Evolutionary conservation across 352 stramenopile species (phyloP).

Genomic region (Globisporangium yorkense): DNA sequence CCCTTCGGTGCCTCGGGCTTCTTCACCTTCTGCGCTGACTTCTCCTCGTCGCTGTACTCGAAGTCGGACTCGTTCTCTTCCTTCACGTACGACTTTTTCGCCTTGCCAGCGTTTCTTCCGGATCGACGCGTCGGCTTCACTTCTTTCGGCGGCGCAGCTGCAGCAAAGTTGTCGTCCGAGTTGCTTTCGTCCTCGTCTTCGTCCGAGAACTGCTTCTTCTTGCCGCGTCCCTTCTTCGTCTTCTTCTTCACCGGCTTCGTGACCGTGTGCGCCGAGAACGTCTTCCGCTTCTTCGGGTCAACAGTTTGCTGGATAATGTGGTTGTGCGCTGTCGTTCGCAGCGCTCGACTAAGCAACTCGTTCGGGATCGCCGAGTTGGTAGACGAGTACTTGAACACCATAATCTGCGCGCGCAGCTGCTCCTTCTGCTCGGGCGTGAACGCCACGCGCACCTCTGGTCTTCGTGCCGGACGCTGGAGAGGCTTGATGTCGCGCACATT

Average conservation of each 20-base stretch:
- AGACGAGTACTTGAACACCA: slow-evolving; percentile 89
- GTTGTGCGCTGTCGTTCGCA: slow-evolving; percentile 59
- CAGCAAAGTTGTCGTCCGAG: slow-evolving; percentile 48
- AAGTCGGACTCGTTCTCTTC: slow-evolving; percentile 67
- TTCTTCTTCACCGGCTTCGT: slow-evolving; percentile 70
- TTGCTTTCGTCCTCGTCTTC: slow-evolving; percentile 77
- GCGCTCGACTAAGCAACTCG: slow-evolving; percentile 59
- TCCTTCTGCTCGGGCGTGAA: slow-evolving; percentile 86
- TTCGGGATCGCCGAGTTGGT: slow-evolving; percentile 73
- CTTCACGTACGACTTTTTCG: slow-evolving; percentile 83
- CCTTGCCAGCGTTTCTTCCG: slow-evolving; percentile 76
- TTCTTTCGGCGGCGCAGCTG: slow-evolving; percentile 30
- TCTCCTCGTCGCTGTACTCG: slow-evolving; percentile 69
- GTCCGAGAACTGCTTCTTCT: slow-evolving; percentile 66
- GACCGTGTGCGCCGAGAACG: slow-evolving; percentile 46
- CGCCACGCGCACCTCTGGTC: slow-evolving; percentile 39
- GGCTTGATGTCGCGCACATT: slow-evolving; percentile 53
- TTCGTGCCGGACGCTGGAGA: slow-evolving; percentile 33
- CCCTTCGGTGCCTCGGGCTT: slow-evolving; percentile 47
- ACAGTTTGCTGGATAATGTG: slow-evolving; percentile 39
- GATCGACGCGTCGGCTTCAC: slow-evolving; percentile 65
- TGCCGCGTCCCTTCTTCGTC: slow-evolving; percentile 42
- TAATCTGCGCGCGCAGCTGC: slow-evolving; percentile 85
- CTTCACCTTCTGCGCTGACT: slow-evolving; percentile 17
- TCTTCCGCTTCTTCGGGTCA: slow-evolving; percentile 76